Evolutionary conservation across 768 basidiomycete genomes (phyloP).

Genomic region (Lyophyllum atratum): DNA sequence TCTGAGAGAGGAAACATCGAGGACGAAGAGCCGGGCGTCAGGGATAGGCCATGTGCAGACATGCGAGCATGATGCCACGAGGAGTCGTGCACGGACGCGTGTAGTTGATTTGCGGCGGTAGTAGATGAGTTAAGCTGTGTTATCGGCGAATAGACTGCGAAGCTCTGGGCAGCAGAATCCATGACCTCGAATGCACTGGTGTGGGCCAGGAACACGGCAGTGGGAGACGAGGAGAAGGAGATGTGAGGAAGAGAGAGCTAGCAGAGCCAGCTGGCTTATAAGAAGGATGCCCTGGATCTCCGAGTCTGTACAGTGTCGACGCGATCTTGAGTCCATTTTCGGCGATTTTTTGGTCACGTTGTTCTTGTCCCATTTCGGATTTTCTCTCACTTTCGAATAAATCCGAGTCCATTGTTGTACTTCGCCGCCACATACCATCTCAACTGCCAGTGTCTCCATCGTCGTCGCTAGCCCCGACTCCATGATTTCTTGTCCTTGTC

Average conservation of each 20-base stretch:
- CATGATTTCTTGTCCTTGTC: not conserved
- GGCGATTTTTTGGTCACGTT: conserved; percentile 12
- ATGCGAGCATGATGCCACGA: conserved; percentile 17
- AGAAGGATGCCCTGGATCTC: conserved; percentile 17
- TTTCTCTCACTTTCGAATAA: not conserved
- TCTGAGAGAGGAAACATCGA: conserved; percentile 18
- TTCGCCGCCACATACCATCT: conserved; percentile 10
- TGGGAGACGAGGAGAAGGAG: not conserved
- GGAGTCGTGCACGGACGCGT: conserved; percentile 23
- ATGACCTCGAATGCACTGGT: conserved; percentile 7
- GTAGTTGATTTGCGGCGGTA: conserved; percentile 17
- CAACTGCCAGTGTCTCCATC: not conserved
- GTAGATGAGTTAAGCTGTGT: conserved; percentile 7
- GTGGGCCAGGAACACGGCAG: not conserved
- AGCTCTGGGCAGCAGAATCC: conserved; percentile 14
- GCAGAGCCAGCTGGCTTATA: conserved; percentile 16
- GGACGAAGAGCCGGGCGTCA: conserved; percentile 13
- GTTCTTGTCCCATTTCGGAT: conserved; percentile 5
- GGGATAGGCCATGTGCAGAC: conserved; percentile 9
- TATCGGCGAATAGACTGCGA: conserved; percentile 11
- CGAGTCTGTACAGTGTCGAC: conserved; percentile 17
- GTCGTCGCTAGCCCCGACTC: not conserved
- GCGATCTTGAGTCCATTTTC: conserved; percentile 22
- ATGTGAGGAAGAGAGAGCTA: not conserved
- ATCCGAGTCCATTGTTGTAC: not conserved